phyloP scores from a whole-genome alignment of 495 filamentous ascomycete species.

The Xylaria grammica region DNA sequence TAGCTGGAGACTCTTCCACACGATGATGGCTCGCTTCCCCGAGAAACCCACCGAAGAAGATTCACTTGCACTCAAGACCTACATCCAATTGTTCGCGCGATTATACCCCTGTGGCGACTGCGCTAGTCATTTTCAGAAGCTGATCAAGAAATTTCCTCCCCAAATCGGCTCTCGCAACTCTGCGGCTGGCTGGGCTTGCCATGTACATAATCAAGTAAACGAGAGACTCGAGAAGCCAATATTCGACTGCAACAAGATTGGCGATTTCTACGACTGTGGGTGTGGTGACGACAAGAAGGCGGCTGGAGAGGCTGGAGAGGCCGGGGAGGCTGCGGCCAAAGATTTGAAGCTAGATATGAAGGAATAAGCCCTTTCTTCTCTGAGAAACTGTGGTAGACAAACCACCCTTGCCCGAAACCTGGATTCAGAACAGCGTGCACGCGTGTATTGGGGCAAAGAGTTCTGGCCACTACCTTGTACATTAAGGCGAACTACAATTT shows the following conservation, averaged over 20 bases:
- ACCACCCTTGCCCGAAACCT: neutral
- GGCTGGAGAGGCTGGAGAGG: constrained; percentile 28
- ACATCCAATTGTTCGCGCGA: constrained; percentile 87
- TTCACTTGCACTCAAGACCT: constrained; percentile 79
- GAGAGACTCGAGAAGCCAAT: constrained; percentile 76
- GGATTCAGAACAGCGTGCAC: neutral
- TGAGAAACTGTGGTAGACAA: neutral
- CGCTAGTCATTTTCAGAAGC: constrained; percentile 84
- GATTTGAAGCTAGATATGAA: constrained; percentile 46
- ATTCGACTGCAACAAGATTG: constrained; percentile 90
- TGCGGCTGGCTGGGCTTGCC: constrained; percentile 91
- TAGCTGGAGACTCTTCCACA: constrained; percentile 93
- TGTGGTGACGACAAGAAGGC: constrained; percentile 73
- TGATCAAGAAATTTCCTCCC: constrained; percentile 84
- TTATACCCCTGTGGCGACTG: constrained; percentile 97
- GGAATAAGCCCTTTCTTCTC: constrained; percentile 27
- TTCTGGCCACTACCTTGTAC: constrained; percentile 12
- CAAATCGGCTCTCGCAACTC: constrained; percentile 83
- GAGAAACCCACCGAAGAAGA: constrained; percentile 84
- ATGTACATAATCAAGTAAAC: constrained; percentile 95
- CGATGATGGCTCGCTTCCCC: constrained; percentile 92
- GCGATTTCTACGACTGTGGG: constrained; percentile 94
- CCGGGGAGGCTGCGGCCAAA: constrained; percentile 29
- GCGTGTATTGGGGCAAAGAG: neutral
- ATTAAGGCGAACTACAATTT: constrained; percentile 31